Base-by-base conservation (phyloP, 2,329 filamentous ascomycete genomes). In the Ophiostoma ips region DNA sequence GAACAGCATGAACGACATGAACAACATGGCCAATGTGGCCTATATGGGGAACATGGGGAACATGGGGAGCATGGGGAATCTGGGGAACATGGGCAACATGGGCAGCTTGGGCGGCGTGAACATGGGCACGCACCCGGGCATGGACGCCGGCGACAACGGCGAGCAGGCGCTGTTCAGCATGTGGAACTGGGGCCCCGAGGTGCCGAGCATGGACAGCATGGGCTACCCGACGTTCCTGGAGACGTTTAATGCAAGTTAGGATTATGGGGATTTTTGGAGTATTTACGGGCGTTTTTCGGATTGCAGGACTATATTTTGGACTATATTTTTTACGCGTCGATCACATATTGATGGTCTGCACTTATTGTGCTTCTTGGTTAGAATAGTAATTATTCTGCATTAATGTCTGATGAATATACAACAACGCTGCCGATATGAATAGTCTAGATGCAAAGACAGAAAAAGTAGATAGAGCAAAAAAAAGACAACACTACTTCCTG, bases 141-240 rank as follows among this genome's bases (percentile, higher is more conserved):
- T 33, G n/a, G 49, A 41, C 10, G 28, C 43, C 10, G 6, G 16
- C 6, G 50, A 45, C 19, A 38, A 31, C 15, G 38, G 46, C 18
- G 46, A 51, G 34, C 28, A 21, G 45, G 43, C 38, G 9, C 16
- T 34, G 28, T 48, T 53, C 31, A 40, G 30, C 15, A 46, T 53
- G 45, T 53, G 51, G 51, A 49, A 50, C 18, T 53, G 51, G 51
- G 51, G 46, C 30, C 41, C 51, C 3, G 51, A 50, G 11, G 40
- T 43, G 13, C 51, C 49, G 18, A 49, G 37, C 30, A 53, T 46
- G 36, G 51, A 53, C 30, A 51, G 41, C 30, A 48, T 53, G 45
- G 51, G 51, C 45, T 53, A 53, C 21, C 51, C 51, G 13, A 53
- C 51, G 1, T 51, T 53, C 12, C 45, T 53, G 7, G 41, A 51